These are phyloP conservation scores for Apiospora arundinis DNA, from an alignment of 2,329 filamentous ascomycete species.

Conservation along the genomic window DNA sequence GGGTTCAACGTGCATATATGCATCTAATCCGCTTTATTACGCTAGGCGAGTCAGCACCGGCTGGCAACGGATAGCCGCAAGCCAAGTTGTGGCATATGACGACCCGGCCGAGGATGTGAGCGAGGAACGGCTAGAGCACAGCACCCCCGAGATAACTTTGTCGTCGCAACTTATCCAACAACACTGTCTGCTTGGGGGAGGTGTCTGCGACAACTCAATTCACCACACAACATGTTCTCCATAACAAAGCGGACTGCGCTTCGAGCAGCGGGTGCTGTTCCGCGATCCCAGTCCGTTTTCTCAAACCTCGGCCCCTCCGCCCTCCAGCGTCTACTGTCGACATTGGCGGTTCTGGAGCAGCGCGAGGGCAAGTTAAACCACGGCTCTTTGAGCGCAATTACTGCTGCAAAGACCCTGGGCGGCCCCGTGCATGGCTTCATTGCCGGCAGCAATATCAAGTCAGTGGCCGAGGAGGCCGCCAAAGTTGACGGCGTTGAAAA, in stretches of 20 bases:
- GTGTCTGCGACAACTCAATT: slow-evolving; percentile 4
- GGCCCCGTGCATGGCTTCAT: slow-evolving; percentile 87
- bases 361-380: slow-evolving; percentile 84
- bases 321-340: slow-evolving; percentile 77
- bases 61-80: slow-evolving; percentile 14
- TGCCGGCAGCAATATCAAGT: slow-evolving; percentile 79
- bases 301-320: slow-evolving; percentile 54
- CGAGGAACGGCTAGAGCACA: slow-evolving; percentile 2
- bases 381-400: slow-evolving; percentile 83
- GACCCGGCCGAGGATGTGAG: slow-evolving; percentile 15
- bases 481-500: slow-evolving; percentile 93
- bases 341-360: slow-evolving; percentile 91
- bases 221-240: slow-evolving; percentile 36
- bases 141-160: neutral
- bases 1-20: neutral
- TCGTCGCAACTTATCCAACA: slow-evolving; percentile 4
- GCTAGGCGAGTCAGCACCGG: neutral
- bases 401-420: slow-evolving; percentile 85
- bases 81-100: slow-evolving; percentile 12
- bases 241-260: slow-evolving; percentile 35
- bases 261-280: slow-evolving; percentile 32
- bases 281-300: slow-evolving; percentile 36
- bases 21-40: neutral
- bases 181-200: slow-evolving; percentile 6
- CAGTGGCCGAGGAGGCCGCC: slow-evolving; percentile 80